Conservation (phyloP, 768 basidiomycete species). For the Boletus barrowsii region DNA sequence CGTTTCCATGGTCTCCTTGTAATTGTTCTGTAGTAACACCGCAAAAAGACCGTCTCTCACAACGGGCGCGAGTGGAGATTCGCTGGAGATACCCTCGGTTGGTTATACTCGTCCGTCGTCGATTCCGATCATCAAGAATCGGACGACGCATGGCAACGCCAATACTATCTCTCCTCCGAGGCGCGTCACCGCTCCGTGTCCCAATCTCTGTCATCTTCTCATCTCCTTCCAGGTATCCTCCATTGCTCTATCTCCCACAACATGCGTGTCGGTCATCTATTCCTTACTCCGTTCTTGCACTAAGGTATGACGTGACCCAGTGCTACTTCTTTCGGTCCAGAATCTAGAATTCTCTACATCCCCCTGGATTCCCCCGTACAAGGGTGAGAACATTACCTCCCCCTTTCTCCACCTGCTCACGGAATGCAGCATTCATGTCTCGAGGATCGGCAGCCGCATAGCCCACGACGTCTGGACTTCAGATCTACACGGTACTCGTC, state of each 20-base stretch:
- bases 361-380: slow-evolving; percentile 41
- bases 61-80: slow-evolving; percentile 36
- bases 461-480: slow-evolving; percentile 58
- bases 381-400: slow-evolving; percentile 33
- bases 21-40: background rate
- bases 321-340: slow-evolving; percentile 55
- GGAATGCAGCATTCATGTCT: slow-evolving; percentile 11
- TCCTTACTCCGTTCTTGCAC: background rate
- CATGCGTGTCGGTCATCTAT: slow-evolving; percentile 44
- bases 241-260: slow-evolving; percentile 44
- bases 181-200: slow-evolving; percentile 4
- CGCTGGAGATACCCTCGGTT: slow-evolving; percentile 52
- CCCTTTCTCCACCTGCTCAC: background rate
- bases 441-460: slow-evolving; percentile 35
- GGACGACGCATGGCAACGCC: slow-evolving; percentile 36
- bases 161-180: slow-evolving; percentile 37
- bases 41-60: slow-evolving; percentile 21
- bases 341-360: slow-evolving; percentile 42
- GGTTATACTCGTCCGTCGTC: slow-evolving; percentile 40
- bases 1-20: slow-evolving; percentile 8
- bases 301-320: slow-evolving; percentile 33
- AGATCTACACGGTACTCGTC: slow-evolving; percentile 44
- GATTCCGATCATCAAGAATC: slow-evolving; percentile 6
- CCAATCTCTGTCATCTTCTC: background rate
- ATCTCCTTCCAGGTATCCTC: slow-evolving; percentile 44